Evolutionary conservation across 2,329 filamentous ascomycete species (phyloP).

Genomic region (Colletotrichum sp.): DNA sequence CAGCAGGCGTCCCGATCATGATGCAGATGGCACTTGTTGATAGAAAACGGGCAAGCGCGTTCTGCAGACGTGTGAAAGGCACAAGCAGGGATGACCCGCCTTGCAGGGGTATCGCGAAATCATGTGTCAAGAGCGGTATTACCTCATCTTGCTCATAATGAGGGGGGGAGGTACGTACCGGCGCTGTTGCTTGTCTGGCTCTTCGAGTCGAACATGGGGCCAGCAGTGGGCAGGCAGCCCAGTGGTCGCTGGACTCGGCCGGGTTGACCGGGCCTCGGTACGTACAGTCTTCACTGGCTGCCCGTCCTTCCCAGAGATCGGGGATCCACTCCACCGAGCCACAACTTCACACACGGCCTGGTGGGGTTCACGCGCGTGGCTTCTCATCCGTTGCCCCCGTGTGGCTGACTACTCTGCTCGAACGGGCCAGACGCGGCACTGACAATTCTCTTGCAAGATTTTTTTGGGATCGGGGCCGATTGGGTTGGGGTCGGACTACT

Average conservation of each 20-base stretch:
- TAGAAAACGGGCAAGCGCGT: conserved; percentile 13
- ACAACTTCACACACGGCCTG: conserved; percentile 9
- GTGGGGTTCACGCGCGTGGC: not conserved
- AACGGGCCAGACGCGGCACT: not conserved
- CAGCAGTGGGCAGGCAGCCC: not conserved
- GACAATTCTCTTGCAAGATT: not conserved
- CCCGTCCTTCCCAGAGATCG: not conserved
- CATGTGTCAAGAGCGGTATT: conserved; percentile 10
- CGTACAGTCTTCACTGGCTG: conserved; percentile 5
- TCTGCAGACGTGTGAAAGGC: not conserved
- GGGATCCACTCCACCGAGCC: conserved; percentile 10
- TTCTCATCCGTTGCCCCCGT: not conserved
- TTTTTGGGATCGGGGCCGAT: not conserved
- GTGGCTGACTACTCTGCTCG: not conserved
- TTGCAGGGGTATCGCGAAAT: conserved; percentile 11
- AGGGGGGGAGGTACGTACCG: not conserved
- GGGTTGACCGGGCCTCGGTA: conserved; percentile 10
- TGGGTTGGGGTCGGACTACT: not conserved
- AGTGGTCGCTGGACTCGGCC: conserved; percentile 9
- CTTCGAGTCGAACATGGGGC: not conserved
- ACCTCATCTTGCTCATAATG: not conserved
- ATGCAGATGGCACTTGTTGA: not conserved
- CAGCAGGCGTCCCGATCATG: not conserved
- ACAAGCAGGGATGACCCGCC: conserved; percentile 18
- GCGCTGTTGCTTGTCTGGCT: not conserved